Base-by-base conservation (phyloP, 345 rosid species). In the Excoecaria cochinchinensis region DNA sequence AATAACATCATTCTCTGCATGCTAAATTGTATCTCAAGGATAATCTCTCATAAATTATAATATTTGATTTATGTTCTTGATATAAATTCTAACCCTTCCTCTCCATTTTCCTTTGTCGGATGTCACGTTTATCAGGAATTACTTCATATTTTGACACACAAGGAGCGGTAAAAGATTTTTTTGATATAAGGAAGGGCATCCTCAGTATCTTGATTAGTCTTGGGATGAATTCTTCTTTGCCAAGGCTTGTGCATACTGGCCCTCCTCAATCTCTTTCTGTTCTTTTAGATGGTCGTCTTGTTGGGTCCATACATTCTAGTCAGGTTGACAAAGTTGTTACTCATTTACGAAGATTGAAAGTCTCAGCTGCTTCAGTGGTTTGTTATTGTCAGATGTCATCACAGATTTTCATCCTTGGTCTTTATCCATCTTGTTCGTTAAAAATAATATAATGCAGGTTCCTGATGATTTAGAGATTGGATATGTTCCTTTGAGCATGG, bases 401-500 rank as follows among this genome's bases (percentile, higher is more conserved):
- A 3, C 65, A 16, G 42, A 9, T 42, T 53, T 59, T 57, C 25
- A 5, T 51, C 19, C 3, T 36, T 8, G 15, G 48, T 51, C 62
- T 64, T 67, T 14, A 68, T 63, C 19, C 15, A 48, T 58, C 46
- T 67, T 58, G 10, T 74, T 48, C 38, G 51, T 75, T 36, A 24
- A 51, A 75, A 72, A 74, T 76, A 14, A 44, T 77, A 56, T 82
- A 24, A 69, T 84, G 78, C 89, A 95, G 99, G 90, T 93, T 80
- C 98, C 96, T 69, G 88, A 85, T 76, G 97, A 95, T 83, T 89
- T 95, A 62, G 99, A 95, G 85, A 93, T 95, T 63, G 99, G 99
- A 76, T 90, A 93, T 82, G 88, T 91, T 80, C 99, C 99, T 81
- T 74, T 89, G 80, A 93, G 94, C 84, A 85, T 88, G 82, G 93